Evolutionary conservation across 2,329 filamentous ascomycete genomes (phyloP), one percentile per base, ranked within the genome.

Genomic region (Chalaropsis thielavioides): DNA sequence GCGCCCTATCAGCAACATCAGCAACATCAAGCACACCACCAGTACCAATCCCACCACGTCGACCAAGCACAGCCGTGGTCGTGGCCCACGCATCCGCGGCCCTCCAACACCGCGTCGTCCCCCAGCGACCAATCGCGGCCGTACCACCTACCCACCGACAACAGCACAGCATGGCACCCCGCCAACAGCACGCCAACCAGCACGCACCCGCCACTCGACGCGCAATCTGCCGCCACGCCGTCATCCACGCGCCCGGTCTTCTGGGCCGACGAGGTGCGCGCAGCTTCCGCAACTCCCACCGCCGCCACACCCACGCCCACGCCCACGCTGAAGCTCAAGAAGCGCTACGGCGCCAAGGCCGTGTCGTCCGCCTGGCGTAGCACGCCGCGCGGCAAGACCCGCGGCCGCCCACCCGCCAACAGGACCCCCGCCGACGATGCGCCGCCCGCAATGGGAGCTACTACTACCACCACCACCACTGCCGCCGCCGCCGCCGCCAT

Each of bases 311-410:
- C 31, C 31, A 35, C 31, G 31, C 31, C 31, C 3, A 35, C 31
- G 31, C 31, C 31, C 3, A 35, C 31, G 31, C 31, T 7, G 66
- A 64, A 62, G 19, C 63, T 71, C 2, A 65, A 68, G 11, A 74
- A 73, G 64, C 83, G 89, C 3, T 88, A 95, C 72, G 91, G 91
- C 0, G 88, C 90, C 0, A 84, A 84, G 71, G 90, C 89, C 6
- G 90, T 96, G 0, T 96, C 91, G 0, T 96, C 91, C 10, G 92
- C 92, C 0, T 96, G 92, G 92, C 84, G 87, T 6, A 67, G 65
- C 56, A 64, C 65, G 11, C 65, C 66, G 6, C 64, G 63, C 2
- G 86, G 87, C 1, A 95, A 92, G 73, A 80, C 88, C 15, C 80
- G 91, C 69, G 91, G 92, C 6, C 80, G 92, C 67, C 92, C 92